Conservation (phyloP, 2,329 filamentous ascomycete species). For the Triangularia verruculosa region DNA sequence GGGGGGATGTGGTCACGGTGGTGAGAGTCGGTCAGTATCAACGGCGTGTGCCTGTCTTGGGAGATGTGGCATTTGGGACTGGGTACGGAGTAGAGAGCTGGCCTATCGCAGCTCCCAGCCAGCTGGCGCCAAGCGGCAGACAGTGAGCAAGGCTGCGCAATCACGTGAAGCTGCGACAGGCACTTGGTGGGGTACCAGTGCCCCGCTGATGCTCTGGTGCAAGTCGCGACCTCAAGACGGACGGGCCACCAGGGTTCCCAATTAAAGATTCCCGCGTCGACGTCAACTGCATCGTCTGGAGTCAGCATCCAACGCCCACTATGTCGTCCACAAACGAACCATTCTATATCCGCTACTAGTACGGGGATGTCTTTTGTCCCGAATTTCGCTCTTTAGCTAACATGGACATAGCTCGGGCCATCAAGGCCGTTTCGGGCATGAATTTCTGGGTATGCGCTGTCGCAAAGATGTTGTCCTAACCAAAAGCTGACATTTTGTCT, state of each 20-base stretch:
- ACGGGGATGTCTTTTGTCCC: constrained; percentile 36
- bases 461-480: not conserved
- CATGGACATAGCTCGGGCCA: constrained; percentile 74
- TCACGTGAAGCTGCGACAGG: constrained; percentile 25
- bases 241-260: constrained; percentile 21
- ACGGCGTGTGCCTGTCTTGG: constrained; percentile 20
- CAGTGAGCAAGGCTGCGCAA: not conserved
- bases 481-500: not conserved
- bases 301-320: constrained; percentile 40
- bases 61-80: constrained; percentile 29
- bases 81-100: too few relatives aligned
- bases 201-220: constrained; percentile 22
- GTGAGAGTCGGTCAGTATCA: constrained; percentile 24
- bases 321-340: constrained; percentile 73
- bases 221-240: constrained; percentile 14
- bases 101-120: constrained; percentile 16
- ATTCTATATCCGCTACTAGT: constrained; percentile 99
- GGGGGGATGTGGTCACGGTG: constrained; percentile 15
- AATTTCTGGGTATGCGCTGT: constrained; percentile 75
- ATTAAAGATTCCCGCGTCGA: constrained; percentile 40
- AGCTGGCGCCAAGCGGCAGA: constrained; percentile 16
- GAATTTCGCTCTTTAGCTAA: constrained; percentile 21
- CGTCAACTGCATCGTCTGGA: constrained; percentile 30
- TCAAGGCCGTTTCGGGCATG: constrained; percentile 94
- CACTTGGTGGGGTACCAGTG: constrained; percentile 21